phyloP scores from a whole-genome alignment of 768 basidiomycete genomes.

The Xanthoconium stramineum region DNA sequence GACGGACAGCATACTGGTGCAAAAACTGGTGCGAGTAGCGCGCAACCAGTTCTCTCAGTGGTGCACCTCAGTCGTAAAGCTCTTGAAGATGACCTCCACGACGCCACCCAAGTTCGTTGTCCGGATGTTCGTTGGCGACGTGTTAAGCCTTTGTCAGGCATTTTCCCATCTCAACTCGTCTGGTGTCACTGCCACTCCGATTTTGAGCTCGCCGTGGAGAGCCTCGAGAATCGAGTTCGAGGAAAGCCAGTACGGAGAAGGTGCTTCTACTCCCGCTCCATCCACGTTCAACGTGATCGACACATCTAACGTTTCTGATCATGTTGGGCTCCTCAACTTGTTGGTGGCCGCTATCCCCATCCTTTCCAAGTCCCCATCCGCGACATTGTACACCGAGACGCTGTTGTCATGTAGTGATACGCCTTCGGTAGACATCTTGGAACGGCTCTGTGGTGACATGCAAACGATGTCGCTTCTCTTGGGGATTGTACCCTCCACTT shows the following conservation, averaged over 20 bases:
- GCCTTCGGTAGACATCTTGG: conserved; percentile 14
- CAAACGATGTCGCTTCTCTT: conserved; percentile 26
- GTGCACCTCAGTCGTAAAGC: conserved; percentile 22
- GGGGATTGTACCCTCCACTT: conserved; percentile 25
- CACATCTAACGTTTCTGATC: conserved; percentile 32
- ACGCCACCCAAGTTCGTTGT: conserved; percentile 15
- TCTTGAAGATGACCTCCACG: neutral
- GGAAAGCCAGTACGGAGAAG: conserved; percentile 16
- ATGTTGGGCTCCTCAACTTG: conserved; percentile 30
- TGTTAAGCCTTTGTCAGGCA: conserved; percentile 27
- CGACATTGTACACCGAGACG: conserved; percentile 30
- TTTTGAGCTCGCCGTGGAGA: conserved; percentile 25
- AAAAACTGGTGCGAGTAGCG: conserved; percentile 17
- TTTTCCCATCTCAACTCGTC: conserved; percentile 11
- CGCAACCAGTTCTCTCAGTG: conserved; percentile 25
- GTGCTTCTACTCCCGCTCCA: conserved; percentile 19
- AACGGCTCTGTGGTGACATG: conserved; percentile 29
- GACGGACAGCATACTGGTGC: conserved; percentile 7
- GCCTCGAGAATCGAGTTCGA: conserved; percentile 22
- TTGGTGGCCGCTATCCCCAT: conserved; percentile 21
- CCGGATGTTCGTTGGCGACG: conserved; percentile 32
- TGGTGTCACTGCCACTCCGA: conserved; percentile 13
- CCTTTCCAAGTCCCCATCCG: conserved; percentile 21
- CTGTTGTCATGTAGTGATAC: conserved; percentile 14
- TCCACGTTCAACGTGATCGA: conserved; percentile 32